phyloP scores from a whole-genome alignment of 257 asterid species.

The Ocimum tenuiflorum region DNA sequence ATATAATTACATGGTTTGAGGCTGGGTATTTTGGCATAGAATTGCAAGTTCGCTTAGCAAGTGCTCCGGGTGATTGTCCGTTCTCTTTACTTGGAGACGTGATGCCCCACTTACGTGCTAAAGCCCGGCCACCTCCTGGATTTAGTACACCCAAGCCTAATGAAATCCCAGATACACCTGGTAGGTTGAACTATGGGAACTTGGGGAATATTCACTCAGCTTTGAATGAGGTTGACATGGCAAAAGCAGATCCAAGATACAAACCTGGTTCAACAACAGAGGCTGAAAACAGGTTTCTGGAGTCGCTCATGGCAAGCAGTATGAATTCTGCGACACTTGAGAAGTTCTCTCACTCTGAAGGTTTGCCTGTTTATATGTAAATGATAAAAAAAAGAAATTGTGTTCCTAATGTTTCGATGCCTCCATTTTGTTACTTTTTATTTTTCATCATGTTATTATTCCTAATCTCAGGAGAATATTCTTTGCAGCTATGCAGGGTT shows the following conservation, averaged over 20 bases:
- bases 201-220: constrained; percentile 40
- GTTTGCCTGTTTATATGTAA: constrained; percentile 30
- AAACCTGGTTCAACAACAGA: constrained; percentile 44
- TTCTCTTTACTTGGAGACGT: constrained; percentile 81
- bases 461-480: constrained; percentile 4
- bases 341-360: constrained; percentile 65
- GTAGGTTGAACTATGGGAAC: constrained; percentile 35
- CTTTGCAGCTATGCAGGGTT: constrained; percentile 65
- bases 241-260: constrained; percentile 49
- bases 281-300: constrained; percentile 80
- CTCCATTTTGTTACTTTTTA: neutral
- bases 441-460: constrained; percentile 16
- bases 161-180: constrained; percentile 48
- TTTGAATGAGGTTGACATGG: constrained; percentile 45
- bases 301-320: constrained; percentile 76
- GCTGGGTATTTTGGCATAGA: constrained; percentile 96
- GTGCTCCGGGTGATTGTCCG: constrained; percentile 61
- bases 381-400: neutral
- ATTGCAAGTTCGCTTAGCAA: constrained; percentile 74
- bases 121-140: constrained; percentile 96
- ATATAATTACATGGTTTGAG: constrained; percentile 94
- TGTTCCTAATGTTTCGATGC: neutral
- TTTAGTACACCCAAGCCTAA: constrained; percentile 69
- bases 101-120: constrained; percentile 96
- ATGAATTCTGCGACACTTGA: constrained; percentile 41